phyloP scores from a whole-genome alignment of 2,329 filamentous ascomycete species.

The Graphiopsis chlorocephala region DNA sequence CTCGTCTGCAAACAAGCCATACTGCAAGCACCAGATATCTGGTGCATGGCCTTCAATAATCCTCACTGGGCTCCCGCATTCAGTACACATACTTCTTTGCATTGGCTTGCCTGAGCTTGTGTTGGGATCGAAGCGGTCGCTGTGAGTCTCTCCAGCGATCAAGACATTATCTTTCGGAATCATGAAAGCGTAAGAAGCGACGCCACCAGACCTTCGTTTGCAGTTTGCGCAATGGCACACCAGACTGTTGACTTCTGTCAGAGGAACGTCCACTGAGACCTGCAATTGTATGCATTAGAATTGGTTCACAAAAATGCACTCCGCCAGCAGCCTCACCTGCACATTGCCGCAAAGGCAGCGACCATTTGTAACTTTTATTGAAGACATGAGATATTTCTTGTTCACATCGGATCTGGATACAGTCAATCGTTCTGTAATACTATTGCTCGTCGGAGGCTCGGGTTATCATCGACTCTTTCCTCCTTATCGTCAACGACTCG shows the following conservation, averaged over 20 bases:
- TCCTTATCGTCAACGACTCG: too few species aligned
- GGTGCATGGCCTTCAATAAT: slow-evolving; percentile 21
- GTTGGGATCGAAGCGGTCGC: slow-evolving; percentile 16
- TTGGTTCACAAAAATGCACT: neutral
- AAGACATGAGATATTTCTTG: neutral
- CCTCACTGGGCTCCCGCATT: slow-evolving; percentile 21
- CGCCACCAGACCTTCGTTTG: slow-evolving; percentile 21
- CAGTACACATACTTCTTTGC: slow-evolving; percentile 20
- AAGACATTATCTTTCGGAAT: slow-evolving; percentile 19
- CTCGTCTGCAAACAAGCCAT: slow-evolving; percentile 21
- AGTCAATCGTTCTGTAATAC: neutral
- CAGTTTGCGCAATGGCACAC: slow-evolving; percentile 23
- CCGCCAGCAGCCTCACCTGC: neutral
- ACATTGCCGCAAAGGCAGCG: slow-evolving; percentile 8
- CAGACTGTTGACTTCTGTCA: slow-evolving; percentile 14
- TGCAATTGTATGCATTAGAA: neutral
- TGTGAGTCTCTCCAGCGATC: slow-evolving; percentile 17
- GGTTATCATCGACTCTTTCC: too few species aligned
- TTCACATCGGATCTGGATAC: neutral
- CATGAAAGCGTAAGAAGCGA: slow-evolving; percentile 24
- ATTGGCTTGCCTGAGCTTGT: slow-evolving; percentile 23
- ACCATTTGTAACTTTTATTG: neutral
- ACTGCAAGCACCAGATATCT: slow-evolving; percentile 22
- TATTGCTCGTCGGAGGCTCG: neutral
- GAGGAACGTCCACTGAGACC: neutral